phyloP scores from a whole-genome alignment of 148 eudicot genomes.

The Rhododendron simsii region DNA sequence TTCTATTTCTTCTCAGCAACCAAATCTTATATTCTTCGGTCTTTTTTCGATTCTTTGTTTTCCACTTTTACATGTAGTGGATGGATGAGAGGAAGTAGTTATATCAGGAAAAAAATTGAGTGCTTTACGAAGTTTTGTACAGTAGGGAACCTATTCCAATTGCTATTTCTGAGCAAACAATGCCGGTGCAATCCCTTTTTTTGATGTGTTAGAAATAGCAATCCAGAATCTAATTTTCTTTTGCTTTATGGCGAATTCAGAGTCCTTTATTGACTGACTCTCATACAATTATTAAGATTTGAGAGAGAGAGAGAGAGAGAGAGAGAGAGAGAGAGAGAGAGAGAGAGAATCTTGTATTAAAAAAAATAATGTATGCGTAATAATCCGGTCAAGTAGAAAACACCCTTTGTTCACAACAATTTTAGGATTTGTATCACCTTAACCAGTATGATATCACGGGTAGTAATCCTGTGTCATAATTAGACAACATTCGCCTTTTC shows the following conservation, averaged over 20 bases:
- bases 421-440: background rate
- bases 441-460: background rate
- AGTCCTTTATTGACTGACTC: background rate
- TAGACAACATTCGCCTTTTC: background rate
- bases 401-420: background rate
- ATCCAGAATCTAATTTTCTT: background rate
- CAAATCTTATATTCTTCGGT: background rate
- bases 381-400: background rate
- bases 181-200: background rate
- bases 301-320: background rate
- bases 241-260: background rate
- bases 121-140: background rate
- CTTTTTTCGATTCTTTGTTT: background rate
- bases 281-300: background rate
- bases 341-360: background rate
- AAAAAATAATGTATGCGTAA: background rate
- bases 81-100: background rate
- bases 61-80: background rate
- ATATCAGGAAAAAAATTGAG: background rate
- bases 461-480: background rate
- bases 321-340: background rate
- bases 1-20: background rate
- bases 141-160: background rate
- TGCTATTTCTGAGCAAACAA: background rate
- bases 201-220: background rate